Evolutionary conservation across 768 basidiomycete species (phyloP).

Genomic region (Sporobolomyces roseus): DNA sequence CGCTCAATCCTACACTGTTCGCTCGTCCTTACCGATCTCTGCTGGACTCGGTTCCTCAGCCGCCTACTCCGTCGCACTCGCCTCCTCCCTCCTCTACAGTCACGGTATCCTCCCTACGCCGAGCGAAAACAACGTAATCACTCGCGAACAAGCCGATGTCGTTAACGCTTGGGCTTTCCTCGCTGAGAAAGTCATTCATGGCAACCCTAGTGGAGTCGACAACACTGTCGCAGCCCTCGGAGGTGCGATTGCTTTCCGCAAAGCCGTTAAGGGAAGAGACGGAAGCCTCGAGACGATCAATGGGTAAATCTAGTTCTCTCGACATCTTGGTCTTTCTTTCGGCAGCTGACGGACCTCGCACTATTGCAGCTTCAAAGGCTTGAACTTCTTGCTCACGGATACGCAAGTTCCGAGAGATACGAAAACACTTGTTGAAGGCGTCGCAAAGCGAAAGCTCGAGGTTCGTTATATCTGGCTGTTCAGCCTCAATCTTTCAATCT

Average conservation of each 20-base stretch:
- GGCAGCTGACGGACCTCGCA: background rate
- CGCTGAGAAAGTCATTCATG: constrained; percentile 91
- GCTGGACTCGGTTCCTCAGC: constrained; percentile 97
- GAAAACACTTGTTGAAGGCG: constrained; percentile 87
- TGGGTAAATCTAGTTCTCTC: constrained; percentile 58
- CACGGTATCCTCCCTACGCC: constrained; percentile 61
- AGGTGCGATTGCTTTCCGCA: constrained; percentile 84
- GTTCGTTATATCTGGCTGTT: constrained; percentile 10
- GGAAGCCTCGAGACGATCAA: constrained; percentile 78
- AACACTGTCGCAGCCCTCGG: constrained; percentile 91
- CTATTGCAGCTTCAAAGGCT: constrained; percentile 73
- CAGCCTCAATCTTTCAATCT: too few relatives aligned
- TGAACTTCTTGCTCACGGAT: constrained; percentile 85
- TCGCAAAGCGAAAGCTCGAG: constrained; percentile 62
- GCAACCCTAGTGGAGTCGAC: constrained; percentile 95
- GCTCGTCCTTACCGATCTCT: constrained; percentile 85
- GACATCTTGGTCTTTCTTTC: background rate
- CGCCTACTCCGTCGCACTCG: constrained; percentile 83
- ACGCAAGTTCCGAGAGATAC: constrained; percentile 91
- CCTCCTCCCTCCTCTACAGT: constrained; percentile 72
- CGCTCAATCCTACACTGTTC: constrained; percentile 71
- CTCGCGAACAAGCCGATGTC: constrained; percentile 70
- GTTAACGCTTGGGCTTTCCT: constrained; percentile 93
- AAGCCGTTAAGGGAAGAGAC: constrained; percentile 62
- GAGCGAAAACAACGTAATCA: constrained; percentile 56